Conservation (phyloP, 1,139 yeast genomes). For the Pichia sp. region DNA sequence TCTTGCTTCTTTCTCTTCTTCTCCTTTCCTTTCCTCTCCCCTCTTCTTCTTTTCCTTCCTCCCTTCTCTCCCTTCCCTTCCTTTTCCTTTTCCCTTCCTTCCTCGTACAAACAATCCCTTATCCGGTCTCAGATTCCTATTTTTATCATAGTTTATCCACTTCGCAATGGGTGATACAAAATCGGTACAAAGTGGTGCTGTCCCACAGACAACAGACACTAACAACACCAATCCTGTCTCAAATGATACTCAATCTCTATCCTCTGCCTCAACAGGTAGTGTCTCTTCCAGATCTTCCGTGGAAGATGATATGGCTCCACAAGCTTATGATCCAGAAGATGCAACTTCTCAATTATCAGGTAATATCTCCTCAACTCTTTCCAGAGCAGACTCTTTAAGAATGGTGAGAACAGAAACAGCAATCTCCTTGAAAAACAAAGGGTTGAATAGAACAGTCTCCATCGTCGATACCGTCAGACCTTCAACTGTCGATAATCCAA, state of each 20-base stretch:
- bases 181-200: neutral
- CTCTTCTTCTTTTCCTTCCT: neutral
- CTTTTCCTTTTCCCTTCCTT: neutral
- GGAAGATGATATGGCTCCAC: conserved; percentile 22
- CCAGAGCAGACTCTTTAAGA: conserved; percentile 37
- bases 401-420: conserved; percentile 64
- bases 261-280: conserved; percentile 36
- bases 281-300: conserved; percentile 30
- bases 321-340: conserved; percentile 40
- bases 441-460: conserved; percentile 53
- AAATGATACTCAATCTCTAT: conserved; percentile 2
- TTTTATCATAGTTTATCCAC: neutral
- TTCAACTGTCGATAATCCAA: conserved; percentile 52
- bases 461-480: conserved; percentile 62
- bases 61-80: neutral
- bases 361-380: conserved; percentile 27
- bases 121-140: neutral
- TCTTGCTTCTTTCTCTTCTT: neutral
- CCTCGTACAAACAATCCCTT: neutral
- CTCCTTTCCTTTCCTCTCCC: neutral
- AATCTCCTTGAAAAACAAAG: conserved; percentile 61
- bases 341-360: conserved; percentile 43
- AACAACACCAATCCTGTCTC: neutral
- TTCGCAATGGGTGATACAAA: neutral
- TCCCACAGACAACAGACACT: neutral